Base-by-base conservation (phyloP, 2,329 filamentous ascomycete genomes). In the Metarhizium brunneum region DNA sequence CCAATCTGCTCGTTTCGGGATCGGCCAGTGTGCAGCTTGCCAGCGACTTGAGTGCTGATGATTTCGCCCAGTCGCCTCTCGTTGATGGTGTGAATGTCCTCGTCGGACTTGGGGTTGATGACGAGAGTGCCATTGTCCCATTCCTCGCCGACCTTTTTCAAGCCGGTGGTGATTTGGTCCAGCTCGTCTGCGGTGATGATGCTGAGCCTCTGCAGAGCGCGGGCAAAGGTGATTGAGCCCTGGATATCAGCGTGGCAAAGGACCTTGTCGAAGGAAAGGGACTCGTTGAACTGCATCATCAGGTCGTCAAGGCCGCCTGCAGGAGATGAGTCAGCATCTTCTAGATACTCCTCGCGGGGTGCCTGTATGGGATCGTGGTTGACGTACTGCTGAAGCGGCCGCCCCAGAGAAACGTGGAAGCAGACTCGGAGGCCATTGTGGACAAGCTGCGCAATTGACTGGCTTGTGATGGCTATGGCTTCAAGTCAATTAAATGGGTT, bases 201-300 rank as follows among this genome's bases (percentile, higher is more conserved):
- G 58, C 79, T 79, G 55, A 74, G 78, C 63, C 82, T 82, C 59
- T 73, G 73, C 67, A 86, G 86, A 30, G 83, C 84, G 56, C 82
- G 77, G 48, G 84, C 84, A 63, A 83, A 87, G 7, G 84, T 84
- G 57, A 86, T 79, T 29, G 79, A 83, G 58, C 84, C 84, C 32
- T 74, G 76, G 61, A 87, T 86, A 61, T 87, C 84, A 65, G 86
- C 81, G 47, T 77, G 77, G 71, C 84, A 86, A 68, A 87, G 80
- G 56, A 76, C 76, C 50, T 81, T 80, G 68, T 87, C 84, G 67
- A 84, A 86, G 63, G 79, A 79, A 56, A 87, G 78, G n/a, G 81
- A 85, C 59, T 82, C 79, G 68, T 87, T 87, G 76, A 86, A 87
- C 53, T 61, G 54, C 29, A 55, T 50, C 61, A 62, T 62, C 36